Evolutionary conservation across 352 stramenopile species (phyloP), one percentile per base, ranked within the genome.

Genomic region (Phytophthora pini): DNA sequence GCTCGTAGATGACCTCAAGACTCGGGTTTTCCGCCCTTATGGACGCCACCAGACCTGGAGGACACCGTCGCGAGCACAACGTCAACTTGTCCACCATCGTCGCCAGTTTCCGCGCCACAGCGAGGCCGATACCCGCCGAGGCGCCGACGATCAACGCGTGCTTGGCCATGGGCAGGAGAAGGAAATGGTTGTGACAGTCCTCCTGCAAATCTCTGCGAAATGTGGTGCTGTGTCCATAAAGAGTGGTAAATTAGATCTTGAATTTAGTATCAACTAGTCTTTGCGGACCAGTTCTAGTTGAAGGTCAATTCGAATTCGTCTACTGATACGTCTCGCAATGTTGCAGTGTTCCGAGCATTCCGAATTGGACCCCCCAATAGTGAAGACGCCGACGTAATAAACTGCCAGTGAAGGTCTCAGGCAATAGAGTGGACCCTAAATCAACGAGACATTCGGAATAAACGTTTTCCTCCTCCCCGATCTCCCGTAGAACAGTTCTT

Each of bases 141-240:
- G 68, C 68, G 36, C 68, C 68, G 26, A 72, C 67, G 39, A 75
- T 51, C 44, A 75, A 22, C 22, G 67, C 67, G 67, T 75, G 67
- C 45, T 72, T 70, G 49, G 38, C 34, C 59, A 70, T 73, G 22
- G 9, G 13, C 20, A 47, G 24, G 1, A 32, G 43, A 39, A 52
- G 27, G 32, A 52, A 60, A 46, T 49, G 2, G 13, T 61, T 65
- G 65, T 69, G 58, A 60, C 58, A 68, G 45, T 27, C 40, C 27
- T 49, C 40, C 6, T 44, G 54, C 50, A 64, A 59, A 70, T 55
- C 61, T 68, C 61, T 66, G 62, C 62, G 62, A 70, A 70, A 70
- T 70, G 56, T 70, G 54, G 61, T 69, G 61, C 54, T 24, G 20
- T 34, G 31, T 5, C 45, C 41, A 52, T 22, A 53, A 48, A 61